phyloP scores from a whole-genome alignment of 176 grass and related monocot species.

The Oryza officinalis region DNA sequence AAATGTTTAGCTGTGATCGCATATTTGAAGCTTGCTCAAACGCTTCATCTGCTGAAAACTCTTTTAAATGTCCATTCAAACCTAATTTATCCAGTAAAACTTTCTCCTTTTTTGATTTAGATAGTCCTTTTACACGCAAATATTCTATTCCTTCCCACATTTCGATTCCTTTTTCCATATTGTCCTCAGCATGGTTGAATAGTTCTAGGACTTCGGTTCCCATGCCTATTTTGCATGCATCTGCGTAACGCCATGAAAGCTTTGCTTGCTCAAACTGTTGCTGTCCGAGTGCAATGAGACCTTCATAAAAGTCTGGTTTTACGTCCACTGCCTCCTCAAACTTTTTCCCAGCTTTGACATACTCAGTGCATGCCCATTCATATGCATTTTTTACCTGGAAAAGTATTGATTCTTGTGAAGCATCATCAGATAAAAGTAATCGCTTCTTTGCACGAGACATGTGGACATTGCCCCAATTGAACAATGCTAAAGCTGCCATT shows the following conservation, averaged over 20 bases:
- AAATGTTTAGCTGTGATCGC: constrained; percentile 81
- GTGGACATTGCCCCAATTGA: constrained; percentile 90
- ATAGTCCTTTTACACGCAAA: constrained; percentile 55
- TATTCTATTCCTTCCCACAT: constrained; percentile 85
- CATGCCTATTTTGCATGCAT: constrained; percentile 62
- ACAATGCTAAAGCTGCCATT: constrained; percentile 75
- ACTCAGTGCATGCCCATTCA: constrained; percentile 74
- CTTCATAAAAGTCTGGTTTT: constrained; percentile 86
- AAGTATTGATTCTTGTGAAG: constrained; percentile 48
- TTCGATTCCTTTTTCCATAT: constrained; percentile 75
- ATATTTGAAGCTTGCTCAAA: constrained; percentile 68
- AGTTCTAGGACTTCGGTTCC: constrained; percentile 69
- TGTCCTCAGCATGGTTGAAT: constrained; percentile 83
- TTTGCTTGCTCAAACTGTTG: constrained; percentile 93
- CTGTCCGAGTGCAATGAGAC: constrained; percentile 66
- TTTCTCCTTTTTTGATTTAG: constrained; percentile 64
- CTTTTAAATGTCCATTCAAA: constrained; percentile 48
- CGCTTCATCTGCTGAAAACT: constrained; percentile 58
- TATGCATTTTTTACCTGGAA: constrained; percentile 61
- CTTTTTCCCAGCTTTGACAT: constrained; percentile 69
- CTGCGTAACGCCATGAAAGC: constrained; percentile 79
- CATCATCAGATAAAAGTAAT: constrained; percentile 58
- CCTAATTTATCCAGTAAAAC: constrained; percentile 47
- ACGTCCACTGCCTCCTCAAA: constrained; percentile 73
- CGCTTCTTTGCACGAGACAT: constrained; percentile 80